These are phyloP conservation scores for Phyllosticta citriasiana DNA, from an alignment of 2,329 filamentous ascomycete species.

Conservation along the genomic window DNA sequence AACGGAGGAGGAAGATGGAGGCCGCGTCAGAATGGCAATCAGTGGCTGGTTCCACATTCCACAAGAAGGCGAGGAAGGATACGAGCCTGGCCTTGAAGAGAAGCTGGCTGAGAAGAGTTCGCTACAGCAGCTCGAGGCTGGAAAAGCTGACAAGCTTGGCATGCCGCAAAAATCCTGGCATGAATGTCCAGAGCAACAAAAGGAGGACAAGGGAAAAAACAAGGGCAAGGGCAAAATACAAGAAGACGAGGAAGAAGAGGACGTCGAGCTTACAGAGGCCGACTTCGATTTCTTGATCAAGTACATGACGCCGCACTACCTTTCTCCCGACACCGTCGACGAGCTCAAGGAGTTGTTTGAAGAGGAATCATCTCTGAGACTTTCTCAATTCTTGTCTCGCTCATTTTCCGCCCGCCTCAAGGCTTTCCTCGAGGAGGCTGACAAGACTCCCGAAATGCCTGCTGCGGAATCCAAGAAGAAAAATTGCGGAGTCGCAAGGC, in stretches of 20 bases:
- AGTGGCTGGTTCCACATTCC: conserved; percentile 99
- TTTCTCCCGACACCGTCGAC: conserved; percentile 84
- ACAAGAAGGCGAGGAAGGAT: conserved; percentile 87
- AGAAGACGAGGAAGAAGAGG: conserved; percentile 41
- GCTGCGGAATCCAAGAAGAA: conserved; percentile 22
- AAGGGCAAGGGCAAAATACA: conserved; percentile 11
- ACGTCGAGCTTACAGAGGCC: conserved; percentile 55
- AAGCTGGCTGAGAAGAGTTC: conserved; percentile 82
- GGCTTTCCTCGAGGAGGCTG: conserved; percentile 54
- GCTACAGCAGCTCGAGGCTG: conserved; percentile 75
- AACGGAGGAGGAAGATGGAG: conserved; percentile 57
- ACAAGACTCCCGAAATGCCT: conserved; percentile 39
- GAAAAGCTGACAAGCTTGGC: conserved; percentile 84
- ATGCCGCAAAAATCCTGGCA: conserved; percentile 57
- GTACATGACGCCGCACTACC: conserved; percentile 81
- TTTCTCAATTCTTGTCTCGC: conserved; percentile 66
- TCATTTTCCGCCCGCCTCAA: conserved; percentile 67
- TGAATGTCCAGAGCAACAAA: conserved; percentile 24
- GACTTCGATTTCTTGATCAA: conserved; percentile 86
- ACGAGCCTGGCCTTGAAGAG: conserved; percentile 77
- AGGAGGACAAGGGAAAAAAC: conserved; percentile 38
- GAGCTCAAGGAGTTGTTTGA: conserved; percentile 71
- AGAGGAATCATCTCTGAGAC: conserved; percentile 72
- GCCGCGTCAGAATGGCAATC: conserved; percentile 88
- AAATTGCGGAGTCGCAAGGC: conserved; percentile 57